phyloP scores from a whole-genome alignment of 2,329 filamentous ascomycete species.

The Blumeriella jaapii region DNA sequence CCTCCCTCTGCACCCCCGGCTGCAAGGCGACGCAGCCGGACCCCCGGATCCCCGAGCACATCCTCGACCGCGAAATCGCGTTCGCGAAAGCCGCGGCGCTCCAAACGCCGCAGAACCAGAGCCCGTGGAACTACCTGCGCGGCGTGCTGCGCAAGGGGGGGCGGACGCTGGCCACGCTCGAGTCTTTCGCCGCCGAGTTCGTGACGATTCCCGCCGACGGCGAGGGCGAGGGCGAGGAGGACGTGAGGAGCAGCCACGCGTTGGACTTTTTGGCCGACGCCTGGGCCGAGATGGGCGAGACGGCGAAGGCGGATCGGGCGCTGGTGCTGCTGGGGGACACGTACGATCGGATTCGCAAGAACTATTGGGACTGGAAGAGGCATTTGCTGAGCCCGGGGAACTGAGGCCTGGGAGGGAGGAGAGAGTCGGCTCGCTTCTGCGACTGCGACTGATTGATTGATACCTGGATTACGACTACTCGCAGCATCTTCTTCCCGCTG shows the following conservation, averaged over 20 bases:
- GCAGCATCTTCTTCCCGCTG: too few relatives aligned
- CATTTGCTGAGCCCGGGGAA: constrained; percentile 10
- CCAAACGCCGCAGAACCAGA: constrained; percentile 84
- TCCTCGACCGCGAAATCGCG: constrained; percentile 63
- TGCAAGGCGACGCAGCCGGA: constrained; percentile 41
- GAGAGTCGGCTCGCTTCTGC: background rate
- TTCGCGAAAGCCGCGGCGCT: constrained; percentile 64
- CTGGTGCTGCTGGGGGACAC: constrained; percentile 65
- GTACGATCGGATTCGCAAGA: constrained; percentile 83
- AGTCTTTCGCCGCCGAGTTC: constrained; percentile 40
- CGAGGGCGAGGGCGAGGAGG: constrained; percentile 32
- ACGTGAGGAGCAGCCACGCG: constrained; percentile 51
- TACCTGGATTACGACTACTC: too few relatives aligned
- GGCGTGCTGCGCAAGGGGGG: constrained; percentile 62
- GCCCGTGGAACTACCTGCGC: constrained; percentile 83
- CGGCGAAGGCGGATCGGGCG: constrained; percentile 54
- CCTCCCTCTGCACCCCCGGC: constrained; percentile 35
- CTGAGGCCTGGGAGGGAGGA: background rate
- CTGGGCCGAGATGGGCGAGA: constrained; percentile 40
- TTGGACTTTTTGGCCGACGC: constrained; percentile 64
- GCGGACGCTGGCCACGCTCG: constrained; percentile 34
- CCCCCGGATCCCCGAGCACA: constrained; percentile 43
- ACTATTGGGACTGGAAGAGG: constrained; percentile 79
- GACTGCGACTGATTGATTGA: background rate
- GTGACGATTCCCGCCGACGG: constrained; percentile 33